Evolutionary conservation across 2,329 filamentous ascomycete species (phyloP), one percentile per base, ranked within the genome.

Genomic region (Aspergillus hortae): DNA sequence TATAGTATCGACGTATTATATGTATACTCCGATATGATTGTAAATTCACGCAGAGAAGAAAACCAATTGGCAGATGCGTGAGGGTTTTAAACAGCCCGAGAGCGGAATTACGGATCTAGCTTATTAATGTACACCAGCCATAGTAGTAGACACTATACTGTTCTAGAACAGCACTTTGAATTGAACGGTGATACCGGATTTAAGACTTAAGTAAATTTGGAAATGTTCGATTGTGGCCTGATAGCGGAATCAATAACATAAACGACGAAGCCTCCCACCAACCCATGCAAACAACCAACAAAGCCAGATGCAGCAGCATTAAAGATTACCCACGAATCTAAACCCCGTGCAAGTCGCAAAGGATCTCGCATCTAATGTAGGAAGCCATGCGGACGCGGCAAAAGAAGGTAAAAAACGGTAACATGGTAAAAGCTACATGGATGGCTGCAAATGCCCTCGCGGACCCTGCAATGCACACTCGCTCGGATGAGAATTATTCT

Each of bases 391-490:
- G 36, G 23, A 30, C 27, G 27, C 27, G 7, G 23, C 9, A 44
- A 25, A n/a, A 33, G 17, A 10, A 30, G 12, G 33, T 12, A 38
- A 45, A 21, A 5, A 46, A 36, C 17, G 15, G 19, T 23, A 42
- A 1, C 40, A 10, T 10, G 5, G 38, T 25, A 6, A 23, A 30
- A 3, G 9, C 27, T 52, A 57, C 48, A 61, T 60, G 15, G 51
- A 60, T 33, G 54, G 46, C 41, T 59, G 58, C 21, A 54, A 51
- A 45, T 53, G 54, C 17, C 35, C 38, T 33, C 60, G 54, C 35
- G 56, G 38, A 23, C 52, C 51, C 32, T 65, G 63, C 35, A 74
- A 53, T n/a, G 61, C 61, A 52, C 71, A 74, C 38, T 70, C 65
- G 46, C 65, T 69, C 2, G 56, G 38, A 11, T 49, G 48, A 44